phyloP scores from a whole-genome alignment of 257 asterid genomes.

The Solanum tacnaense region DNA sequence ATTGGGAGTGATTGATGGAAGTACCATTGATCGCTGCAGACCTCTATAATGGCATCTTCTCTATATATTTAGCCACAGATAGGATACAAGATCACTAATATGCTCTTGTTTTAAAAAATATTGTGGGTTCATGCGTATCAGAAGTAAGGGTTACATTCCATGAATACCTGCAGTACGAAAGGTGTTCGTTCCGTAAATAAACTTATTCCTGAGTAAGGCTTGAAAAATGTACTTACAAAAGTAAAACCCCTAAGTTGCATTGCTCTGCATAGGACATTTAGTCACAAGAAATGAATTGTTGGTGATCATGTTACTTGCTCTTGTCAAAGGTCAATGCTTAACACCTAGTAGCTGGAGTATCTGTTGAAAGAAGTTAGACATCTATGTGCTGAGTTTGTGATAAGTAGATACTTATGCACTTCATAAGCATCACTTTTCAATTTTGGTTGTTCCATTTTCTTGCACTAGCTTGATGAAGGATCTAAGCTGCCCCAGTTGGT shows the following conservation, averaged over 20 bases:
- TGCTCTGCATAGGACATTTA: not conserved
- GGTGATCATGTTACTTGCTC: not conserved
- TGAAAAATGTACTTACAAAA: not conserved
- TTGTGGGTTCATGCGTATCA: not conserved
- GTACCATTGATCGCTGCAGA: not conserved
- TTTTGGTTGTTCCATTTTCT: constrained; percentile 5
- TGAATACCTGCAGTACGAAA: not conserved
- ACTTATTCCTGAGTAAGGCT: not conserved
- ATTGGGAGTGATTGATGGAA: not conserved
- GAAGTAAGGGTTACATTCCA: not conserved
- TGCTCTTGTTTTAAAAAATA: not conserved
- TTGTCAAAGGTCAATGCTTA: not conserved
- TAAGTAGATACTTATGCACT: not conserved
- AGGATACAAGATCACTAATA: not conserved
- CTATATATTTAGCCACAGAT: not conserved
- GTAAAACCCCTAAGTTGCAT: not conserved
- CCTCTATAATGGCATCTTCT: not conserved
- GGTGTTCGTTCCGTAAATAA: not conserved
- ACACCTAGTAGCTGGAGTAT: not conserved
- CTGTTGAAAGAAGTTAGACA: not conserved
- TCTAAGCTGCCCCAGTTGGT: not conserved
- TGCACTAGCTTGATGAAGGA: not conserved
- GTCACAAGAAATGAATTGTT: not conserved
- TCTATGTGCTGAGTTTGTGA: not conserved
- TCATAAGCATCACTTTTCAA: not conserved